Evolutionary conservation across 208 protist species (phyloP), one percentile per base, ranked within the genome.

Genomic region (Leishmania turanica): DNA sequence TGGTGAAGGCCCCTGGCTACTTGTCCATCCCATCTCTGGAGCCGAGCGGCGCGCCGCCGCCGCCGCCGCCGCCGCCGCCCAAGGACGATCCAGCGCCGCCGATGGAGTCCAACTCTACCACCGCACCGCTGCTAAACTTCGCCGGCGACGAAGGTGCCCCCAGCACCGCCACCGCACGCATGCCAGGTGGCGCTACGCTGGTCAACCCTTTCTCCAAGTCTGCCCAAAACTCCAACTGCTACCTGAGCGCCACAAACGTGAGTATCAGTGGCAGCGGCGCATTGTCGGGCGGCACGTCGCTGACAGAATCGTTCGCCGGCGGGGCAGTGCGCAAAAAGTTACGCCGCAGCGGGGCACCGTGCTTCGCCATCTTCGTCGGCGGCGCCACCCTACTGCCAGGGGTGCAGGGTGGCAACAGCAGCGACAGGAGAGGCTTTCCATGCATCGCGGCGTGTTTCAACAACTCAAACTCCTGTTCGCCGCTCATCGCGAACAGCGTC

Each of bases 291-390:
- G 82, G 51, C 6, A 45, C 56, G 56, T 85, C 82, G 13, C 73
- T 76, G 69, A 71, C 82, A 34, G 77, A 37, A 42, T 79, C 77
- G 40, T 81, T 85, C 37, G 73, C 56, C 5, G 47, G 73, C 15
- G 56, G 34, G 53, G 40, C 74, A 47, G 19, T 53, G 40, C 77
- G 75, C 15, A 78, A 53, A 58, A 84, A 84, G 81, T 2, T 60
- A 34, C 80, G 77, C n/a, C 70, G 78, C 17, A 56, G 70, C 42
- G 69, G 75, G 69, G 78, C 84, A n/a, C 84, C 87, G 49, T 85
- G 84, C 80, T 90, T 90, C 42, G 87, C 84, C 31, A 75, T 90
- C 56, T 88, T 85, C 27, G 77, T 85, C 2, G 82, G 82, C 34
- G 82, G 82, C 24, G 82, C 77, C 42, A 66, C 51, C 1, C 76